Evolutionary conservation across 768 basidiomycete species (phyloP).

Genomic region (Suillus fuscotomentosus): DNA sequence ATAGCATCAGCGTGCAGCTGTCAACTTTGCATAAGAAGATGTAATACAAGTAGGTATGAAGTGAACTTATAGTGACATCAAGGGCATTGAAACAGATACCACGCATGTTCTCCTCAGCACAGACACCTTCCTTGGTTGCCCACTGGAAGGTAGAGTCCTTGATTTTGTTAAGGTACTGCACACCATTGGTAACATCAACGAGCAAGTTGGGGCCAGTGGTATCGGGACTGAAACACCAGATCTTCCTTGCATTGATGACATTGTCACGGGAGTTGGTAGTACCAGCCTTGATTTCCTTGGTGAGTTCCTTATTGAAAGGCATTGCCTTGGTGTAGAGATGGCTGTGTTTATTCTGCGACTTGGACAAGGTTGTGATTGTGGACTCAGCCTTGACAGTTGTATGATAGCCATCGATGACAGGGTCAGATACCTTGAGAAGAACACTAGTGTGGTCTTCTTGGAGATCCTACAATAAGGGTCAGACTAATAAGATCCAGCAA

Average conservation of each 20-base stretch:
- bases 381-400: slow-evolving; percentile 98
- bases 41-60: not conserved
- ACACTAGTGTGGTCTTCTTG: slow-evolving; percentile 99
- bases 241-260: slow-evolving; percentile 98
- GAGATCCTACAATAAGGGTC: slow-evolving; percentile 64
- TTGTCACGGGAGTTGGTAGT: slow-evolving; percentile 90
- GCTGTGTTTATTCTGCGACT: slow-evolving; percentile 99
- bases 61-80: slow-evolving; percentile 80
- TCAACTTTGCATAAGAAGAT: slow-evolving; percentile 1
- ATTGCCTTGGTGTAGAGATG: slow-evolving; percentile 92
- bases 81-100: slow-evolving; percentile 94
- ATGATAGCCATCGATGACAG: slow-evolving; percentile 87
- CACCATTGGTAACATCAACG: slow-evolving; percentile 98
- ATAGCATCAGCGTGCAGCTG: slow-evolving; percentile 98
- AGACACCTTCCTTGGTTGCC: slow-evolving; percentile 98
- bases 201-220: slow-evolving; percentile 95
- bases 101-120: slow-evolving; percentile 98
- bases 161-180: slow-evolving; percentile 99
- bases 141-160: slow-evolving; percentile 99
- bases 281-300: slow-evolving; percentile 88
- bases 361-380: slow-evolving; percentile 92
- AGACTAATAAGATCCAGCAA: not conserved
- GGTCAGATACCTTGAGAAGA: slow-evolving; percentile 97
- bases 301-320: slow-evolving; percentile 93
- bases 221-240: slow-evolving; percentile 99